phyloP scores from a whole-genome alignment of 345 rosid genomes.

The Pistacia atlantica region DNA sequence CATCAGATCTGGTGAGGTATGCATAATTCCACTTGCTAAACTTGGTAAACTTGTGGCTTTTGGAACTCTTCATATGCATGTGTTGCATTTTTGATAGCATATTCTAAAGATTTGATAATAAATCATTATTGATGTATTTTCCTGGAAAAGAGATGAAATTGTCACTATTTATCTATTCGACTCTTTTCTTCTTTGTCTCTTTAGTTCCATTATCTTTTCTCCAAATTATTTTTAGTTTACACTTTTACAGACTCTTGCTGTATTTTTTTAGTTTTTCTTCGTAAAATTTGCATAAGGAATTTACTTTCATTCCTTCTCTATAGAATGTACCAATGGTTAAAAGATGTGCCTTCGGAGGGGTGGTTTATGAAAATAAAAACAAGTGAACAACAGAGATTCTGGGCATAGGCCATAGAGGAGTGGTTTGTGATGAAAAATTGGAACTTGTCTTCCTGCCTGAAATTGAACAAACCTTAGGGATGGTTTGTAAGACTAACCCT shows the following conservation, averaged over 20 bases:
- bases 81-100: not conserved
- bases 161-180: not conserved
- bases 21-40: not conserved
- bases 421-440: too few species aligned
- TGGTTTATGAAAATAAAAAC: too few species aligned
- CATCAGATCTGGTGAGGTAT: not conserved
- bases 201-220: not conserved
- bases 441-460: too few species aligned
- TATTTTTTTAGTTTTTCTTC: not conserved
- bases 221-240: not conserved
- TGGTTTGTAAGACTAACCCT: too few species aligned
- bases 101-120: not conserved
- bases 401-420: too few species aligned
- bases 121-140: not conserved
- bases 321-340: not conserved
- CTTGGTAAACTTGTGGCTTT: not conserved
- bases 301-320: not conserved
- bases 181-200: not conserved
- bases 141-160: constrained; percentile 2
- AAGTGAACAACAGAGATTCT: too few species aligned
- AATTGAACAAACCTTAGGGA: too few species aligned
- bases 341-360: too few species aligned
- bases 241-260: not conserved
- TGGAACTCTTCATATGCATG: not conserved
- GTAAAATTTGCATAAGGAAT: not conserved